Base-by-base conservation (phyloP, 805 yeast species). In the Maudiozyma bulderi region DNA sequence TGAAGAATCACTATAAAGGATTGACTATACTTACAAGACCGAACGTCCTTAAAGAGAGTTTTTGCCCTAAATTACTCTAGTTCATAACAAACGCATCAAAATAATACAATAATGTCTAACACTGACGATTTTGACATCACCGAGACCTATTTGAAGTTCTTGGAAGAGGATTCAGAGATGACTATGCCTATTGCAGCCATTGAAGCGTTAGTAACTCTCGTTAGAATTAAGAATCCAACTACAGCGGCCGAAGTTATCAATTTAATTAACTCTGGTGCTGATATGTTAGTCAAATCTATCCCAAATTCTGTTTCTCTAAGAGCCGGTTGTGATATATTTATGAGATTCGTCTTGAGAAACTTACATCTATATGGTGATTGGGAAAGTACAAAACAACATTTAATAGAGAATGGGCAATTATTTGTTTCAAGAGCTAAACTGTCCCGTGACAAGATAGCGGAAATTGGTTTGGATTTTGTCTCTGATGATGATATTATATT, bases 131-230 rank as follows among this genome's bases (percentile, higher is more conserved):
- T 93, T 63, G 95, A 90, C 65, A 88, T 93, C 57, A 88, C 83
- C 43, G 74, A 79, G 57, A 80, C 91, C 0, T 93, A 93, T 64
- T 74, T 87, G 50, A 77, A 78, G 62, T 89, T 87, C 65, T 73
- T 93, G 53, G 80, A 78, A 56, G 96, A 89, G 46, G 97, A 93
- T 68, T 75, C 86, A n/a, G 98, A 93, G 50, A 86, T 93, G 81
- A 90, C 99, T 6, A 93, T 90, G 97, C 99, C 99, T 1, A 87
- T 93, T 34, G 99, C 99, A 41, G 99, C 99, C 35, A 93, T 93
- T 60, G 98, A 93, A 71, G 81, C 96, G 10, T 73, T 93, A 43
- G 95, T 93, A 30, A 85, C 93, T 8, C 76, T 93, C 68, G 69
- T 91, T 31, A 76, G 82, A 54, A 80, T 82, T 45, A 83, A 88